phyloP scores from a whole-genome alignment of 352 stramenopile species.

The Phytophthora chlamydospora region DNA sequence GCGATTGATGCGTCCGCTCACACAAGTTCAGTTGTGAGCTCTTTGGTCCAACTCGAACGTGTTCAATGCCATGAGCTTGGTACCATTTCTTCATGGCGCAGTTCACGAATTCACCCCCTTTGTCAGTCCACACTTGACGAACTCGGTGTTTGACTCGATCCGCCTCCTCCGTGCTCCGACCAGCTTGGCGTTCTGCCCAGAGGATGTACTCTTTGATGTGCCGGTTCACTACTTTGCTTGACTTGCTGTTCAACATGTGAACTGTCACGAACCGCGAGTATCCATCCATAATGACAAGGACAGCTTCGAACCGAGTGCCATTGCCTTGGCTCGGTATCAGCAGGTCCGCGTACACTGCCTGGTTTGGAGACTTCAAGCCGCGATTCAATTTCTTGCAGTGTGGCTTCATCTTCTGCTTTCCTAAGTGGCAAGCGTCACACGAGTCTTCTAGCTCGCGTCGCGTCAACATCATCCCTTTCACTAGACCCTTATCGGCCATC shows the following conservation, averaged over 20 bases:
- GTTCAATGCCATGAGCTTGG: constrained; percentile 6
- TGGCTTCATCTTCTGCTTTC: constrained; percentile 4
- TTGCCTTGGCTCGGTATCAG: constrained; percentile 8
- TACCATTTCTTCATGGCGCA: constrained; percentile 5
- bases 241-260: constrained; percentile 5
- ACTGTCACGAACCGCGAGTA: constrained; percentile 6
- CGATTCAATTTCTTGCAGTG: neutral
- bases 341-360: constrained; percentile 6
- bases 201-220: constrained; percentile 5
- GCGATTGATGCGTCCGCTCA: constrained; percentile 10
- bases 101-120: constrained; percentile 12
- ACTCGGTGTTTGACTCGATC: neutral
- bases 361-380: neutral
- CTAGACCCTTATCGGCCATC: constrained; percentile 7
- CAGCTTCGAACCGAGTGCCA: constrained; percentile 2
- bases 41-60: constrained; percentile 13
- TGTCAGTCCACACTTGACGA: constrained; percentile 12
- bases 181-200: neutral
- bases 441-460: neutral
- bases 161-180: neutral
- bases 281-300: constrained; percentile 10
- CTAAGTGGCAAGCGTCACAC: constrained; percentile 5
- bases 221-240: constrained; percentile 1
- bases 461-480: neutral
- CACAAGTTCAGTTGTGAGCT: constrained; percentile 19